Evolutionary conservation across 331 rosid genomes (phyloP).

Genomic region (Quercus tomentella): DNA sequence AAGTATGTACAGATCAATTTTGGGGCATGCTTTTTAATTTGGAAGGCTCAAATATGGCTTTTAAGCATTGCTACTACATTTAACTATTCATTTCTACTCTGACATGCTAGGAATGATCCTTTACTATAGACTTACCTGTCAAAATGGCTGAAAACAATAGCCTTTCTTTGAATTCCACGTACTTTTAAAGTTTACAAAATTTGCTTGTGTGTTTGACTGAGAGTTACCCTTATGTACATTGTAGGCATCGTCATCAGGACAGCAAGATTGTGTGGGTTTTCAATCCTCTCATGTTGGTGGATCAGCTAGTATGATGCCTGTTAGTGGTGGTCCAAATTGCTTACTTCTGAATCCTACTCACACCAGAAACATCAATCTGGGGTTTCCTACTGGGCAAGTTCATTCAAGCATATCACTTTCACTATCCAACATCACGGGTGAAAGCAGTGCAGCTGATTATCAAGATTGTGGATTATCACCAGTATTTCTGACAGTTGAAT

Average conservation of each 20-base stretch:
- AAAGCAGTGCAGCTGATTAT: conserved; percentile 53
- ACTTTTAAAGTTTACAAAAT: neutral
- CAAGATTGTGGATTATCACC: conserved; percentile 68
- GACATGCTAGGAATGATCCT: neutral
- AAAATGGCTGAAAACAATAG: neutral
- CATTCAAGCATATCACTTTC: conserved; percentile 53
- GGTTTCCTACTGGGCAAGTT: conserved; percentile 58
- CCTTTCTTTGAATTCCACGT: neutral
- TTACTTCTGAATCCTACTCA: conserved; percentile 41
- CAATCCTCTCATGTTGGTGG: conserved; percentile 45
- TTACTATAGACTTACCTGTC: neutral
- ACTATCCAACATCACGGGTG: conserved; percentile 56
- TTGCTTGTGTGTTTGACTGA: conserved; percentile 14
- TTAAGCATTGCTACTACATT: neutral
- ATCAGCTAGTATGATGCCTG: conserved; percentile 37
- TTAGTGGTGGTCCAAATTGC: conserved; percentile 39
- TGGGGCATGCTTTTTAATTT: neutral
- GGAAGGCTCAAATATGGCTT: neutral
- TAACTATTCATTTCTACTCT: neutral
- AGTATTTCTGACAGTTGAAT: conserved; percentile 48
- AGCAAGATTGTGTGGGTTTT: conserved; percentile 48
- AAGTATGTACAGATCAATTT: neutral
- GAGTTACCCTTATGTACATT: conserved; percentile 9
- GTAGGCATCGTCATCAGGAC: conserved; percentile 61
- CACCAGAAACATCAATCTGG: conserved; percentile 49